Evolutionary conservation across 208 protist species (phyloP).

Genomic region (Blastocrithidia nonstop): DNA sequence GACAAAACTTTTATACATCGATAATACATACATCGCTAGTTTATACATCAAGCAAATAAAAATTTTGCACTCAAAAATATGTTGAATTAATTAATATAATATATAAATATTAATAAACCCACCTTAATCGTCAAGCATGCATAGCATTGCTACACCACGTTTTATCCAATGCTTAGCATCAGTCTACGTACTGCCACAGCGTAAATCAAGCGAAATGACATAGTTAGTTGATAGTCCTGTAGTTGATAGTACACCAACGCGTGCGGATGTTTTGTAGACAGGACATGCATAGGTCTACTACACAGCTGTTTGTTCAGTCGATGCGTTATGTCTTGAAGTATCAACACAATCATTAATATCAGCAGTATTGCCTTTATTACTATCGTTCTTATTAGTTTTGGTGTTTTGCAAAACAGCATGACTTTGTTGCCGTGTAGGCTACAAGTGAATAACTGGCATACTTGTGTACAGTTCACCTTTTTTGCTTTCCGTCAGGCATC

Average conservation of each 20-base stretch:
- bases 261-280: constrained; percentile 86
- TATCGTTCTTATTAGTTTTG: not conserved
- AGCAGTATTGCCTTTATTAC: not conserved
- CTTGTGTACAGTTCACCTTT: constrained; percentile 75
- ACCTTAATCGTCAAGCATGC: constrained; percentile 84
- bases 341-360: constrained; percentile 10
- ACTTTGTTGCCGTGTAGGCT: constrained; percentile 21
- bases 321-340: constrained; percentile 1
- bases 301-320: not conserved
- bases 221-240: constrained; percentile 88
- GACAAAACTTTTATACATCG: too few relatives aligned
- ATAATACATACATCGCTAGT: too few relatives aligned
- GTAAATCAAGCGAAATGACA: constrained; percentile 78
- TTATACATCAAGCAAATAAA: not conserved
- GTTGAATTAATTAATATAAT: not conserved
- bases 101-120: not conserved
- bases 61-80: constrained; percentile 1
- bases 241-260: constrained; percentile 80
- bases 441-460: constrained; percentile 84
- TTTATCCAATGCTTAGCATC: constrained; percentile 86
- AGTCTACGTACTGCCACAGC: constrained; percentile 5
- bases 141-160: constrained; percentile 85
- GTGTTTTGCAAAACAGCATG: not conserved
- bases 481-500: constrained; percentile 52
- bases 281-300: constrained; percentile 82